phyloP scores from a whole-genome alignment of 1,139 yeast genomes.

The Magnusiomyces sp. region DNA sequence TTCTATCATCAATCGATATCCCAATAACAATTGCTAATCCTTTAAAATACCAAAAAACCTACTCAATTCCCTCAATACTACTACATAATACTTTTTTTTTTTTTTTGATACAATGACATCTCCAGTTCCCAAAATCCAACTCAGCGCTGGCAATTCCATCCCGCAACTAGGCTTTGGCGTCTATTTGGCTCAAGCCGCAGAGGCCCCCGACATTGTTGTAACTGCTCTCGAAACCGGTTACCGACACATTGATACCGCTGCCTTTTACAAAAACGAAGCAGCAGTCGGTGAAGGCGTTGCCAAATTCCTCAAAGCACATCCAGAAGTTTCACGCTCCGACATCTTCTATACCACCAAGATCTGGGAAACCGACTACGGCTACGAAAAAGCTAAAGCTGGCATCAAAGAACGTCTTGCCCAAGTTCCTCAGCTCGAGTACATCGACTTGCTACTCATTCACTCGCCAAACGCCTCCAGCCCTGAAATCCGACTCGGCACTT shows the following conservation, averaged over 20 bases:
- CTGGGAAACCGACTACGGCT: slow-evolving; percentile 49
- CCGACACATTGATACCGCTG: slow-evolving; percentile 61
- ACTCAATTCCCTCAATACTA: too few relatives aligned
- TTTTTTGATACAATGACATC: too few relatives aligned
- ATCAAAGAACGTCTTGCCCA: slow-evolving; percentile 42
- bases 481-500: slow-evolving; percentile 4
- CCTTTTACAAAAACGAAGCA: slow-evolving; percentile 47
- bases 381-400: slow-evolving; percentile 47
- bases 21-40: too few relatives aligned
- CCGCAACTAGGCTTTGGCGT: slow-evolving; percentile 56
- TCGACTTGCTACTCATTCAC: slow-evolving; percentile 39
- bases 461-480: slow-evolving; percentile 19
- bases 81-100: too few relatives aligned
- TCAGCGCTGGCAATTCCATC: too few relatives aligned
- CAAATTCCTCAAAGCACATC: slow-evolving; percentile 34
- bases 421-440: slow-evolving; percentile 40
- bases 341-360: slow-evolving; percentile 68
- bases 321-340: slow-evolving; percentile 36
- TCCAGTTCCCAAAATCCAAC: too few relatives aligned
- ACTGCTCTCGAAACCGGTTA: slow-evolving; percentile 55
- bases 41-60: too few relatives aligned
- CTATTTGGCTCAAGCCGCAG: slow-evolving; percentile 38
- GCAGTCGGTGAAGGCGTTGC: slow-evolving; percentile 46
- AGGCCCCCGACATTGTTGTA: slow-evolving; percentile 38
- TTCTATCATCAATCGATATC: too few relatives aligned